Evolutionary conservation across 2,329 filamentous ascomycete genomes (phyloP), one percentile per base, ranked within the genome.

Genomic region (Hypoxylon sp.): DNA sequence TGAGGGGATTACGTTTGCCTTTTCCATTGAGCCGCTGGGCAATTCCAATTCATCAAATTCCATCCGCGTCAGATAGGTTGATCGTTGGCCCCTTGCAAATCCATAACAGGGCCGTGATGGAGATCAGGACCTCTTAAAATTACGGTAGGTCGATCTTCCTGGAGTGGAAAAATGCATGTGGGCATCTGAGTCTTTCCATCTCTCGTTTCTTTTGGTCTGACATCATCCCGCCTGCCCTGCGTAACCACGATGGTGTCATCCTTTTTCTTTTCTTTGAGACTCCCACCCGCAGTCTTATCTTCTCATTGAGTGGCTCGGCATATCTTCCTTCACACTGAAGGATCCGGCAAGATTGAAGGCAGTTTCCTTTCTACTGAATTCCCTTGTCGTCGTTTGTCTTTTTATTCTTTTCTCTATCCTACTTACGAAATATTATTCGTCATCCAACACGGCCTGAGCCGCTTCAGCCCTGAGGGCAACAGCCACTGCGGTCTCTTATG

Each of bases 141-240:
- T 69, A 51, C 67, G 57, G 60, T 63, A 53, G 67, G 67, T 54
- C 60, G 67, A 69, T 69, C 67, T 69, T 64, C 47, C 54, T 65
- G 50, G 58, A 60, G 46, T 43, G 43, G 21, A 16, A 54, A 29
- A 34, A 60, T n/a, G n/a, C n/a, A n/a, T n/a, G 50, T 59, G 53
- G 56, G 16, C 65, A 63, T 61, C 54, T 60, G 57, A 67, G 23
- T 58, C 57, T 58, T 43, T 46, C 16, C 29, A 53, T 52, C 46
- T 56, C 57, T 62, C 54, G 41, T 53, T 67, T 68, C 61, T 67
- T 21, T 43, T 63, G 37, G 55, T 71, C 69, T 74, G 72, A 74
- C 72, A 74, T 74, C 72, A 74, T 72, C 62, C 47, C 39, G 52
- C 71, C 16, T 43, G 32, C 52, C 70, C 71, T 68, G 65, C 65